Conservation (phyloP, 305 asterid species). For the Lippia alba region DNA sequence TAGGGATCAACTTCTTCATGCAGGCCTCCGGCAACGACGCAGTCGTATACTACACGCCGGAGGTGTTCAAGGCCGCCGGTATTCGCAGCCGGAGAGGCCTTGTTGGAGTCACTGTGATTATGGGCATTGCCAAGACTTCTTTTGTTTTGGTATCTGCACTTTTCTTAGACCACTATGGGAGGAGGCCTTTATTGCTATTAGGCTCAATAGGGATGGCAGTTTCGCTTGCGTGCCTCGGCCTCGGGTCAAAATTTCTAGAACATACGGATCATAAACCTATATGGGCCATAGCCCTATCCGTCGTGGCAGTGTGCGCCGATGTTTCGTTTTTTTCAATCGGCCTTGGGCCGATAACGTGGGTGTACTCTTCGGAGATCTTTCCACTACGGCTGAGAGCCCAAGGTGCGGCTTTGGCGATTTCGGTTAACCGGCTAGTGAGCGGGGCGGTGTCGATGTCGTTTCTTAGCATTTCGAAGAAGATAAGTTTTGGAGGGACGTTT, state of each 20-base stretch:
- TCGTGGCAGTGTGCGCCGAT: slow-evolving; percentile 68
- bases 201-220: slow-evolving; percentile 64
- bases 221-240: slow-evolving; percentile 63
- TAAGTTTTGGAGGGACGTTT: slow-evolving; percentile 72
- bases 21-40: slow-evolving; percentile 91
- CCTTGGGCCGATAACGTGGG: slow-evolving; percentile 92
- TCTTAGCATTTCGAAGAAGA: slow-evolving; percentile 56
- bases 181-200: slow-evolving; percentile 70
- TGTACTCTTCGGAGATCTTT: slow-evolving; percentile 71
- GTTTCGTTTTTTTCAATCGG: slow-evolving; percentile 86
- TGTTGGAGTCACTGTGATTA: slow-evolving; percentile 67
- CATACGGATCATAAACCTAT: slow-evolving; percentile 50
- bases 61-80: slow-evolving; percentile 72
- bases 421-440: slow-evolving; percentile 77
- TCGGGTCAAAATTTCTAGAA: slow-evolving; percentile 57
- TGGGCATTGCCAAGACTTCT: slow-evolving; percentile 66
- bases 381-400: slow-evolving; percentile 77
- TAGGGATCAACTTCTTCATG: slow-evolving; percentile 86
- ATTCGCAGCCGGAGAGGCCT: slow-evolving; percentile 51
- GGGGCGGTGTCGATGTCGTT: slow-evolving; percentile 73
- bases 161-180: slow-evolving; percentile 69
- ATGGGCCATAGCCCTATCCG: slow-evolving; percentile 77
- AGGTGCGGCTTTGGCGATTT: slow-evolving; percentile 65
- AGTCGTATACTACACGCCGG: slow-evolving; percentile 83
- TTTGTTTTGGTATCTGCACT: slow-evolving; percentile 68